Evolutionary conservation across 2,329 filamentous ascomycete species (phyloP), one percentile per base, ranked within the genome.

Genomic region (Phyllosticta citribraziliensis): DNA sequence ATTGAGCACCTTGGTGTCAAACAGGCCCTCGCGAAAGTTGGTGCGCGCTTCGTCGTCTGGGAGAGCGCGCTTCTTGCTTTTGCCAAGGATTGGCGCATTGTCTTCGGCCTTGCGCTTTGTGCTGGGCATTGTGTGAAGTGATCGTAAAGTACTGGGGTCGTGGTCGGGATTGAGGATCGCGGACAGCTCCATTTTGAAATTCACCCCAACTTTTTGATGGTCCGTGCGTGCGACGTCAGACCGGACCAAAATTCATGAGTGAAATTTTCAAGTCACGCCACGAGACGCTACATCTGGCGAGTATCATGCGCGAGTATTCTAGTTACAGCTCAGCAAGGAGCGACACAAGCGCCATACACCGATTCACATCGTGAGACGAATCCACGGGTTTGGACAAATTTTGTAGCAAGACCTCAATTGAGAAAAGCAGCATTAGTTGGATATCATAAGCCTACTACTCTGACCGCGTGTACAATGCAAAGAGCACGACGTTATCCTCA

Each of bases 41-140:
- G 68, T 65, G 55, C 73, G 71, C 58, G 72, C 73, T 60, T 74
- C 73, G n/a, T 71, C 68, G 64, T 75, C 72, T 2, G 73, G 71
- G 57, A 75, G 72, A 58, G 73, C 73, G 61, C 72, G 72, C 66
- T 78, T 77, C 67, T 78, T 78, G 56, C 67, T 67, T 63, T 70
- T 70, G 66, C 73, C 72, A 68, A 74, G 74, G 64, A 65, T 58
- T 57, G 67, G 63, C 1, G 53, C 56, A 8, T 30, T 55, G 25
- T 70, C 67, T 25, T 75, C 72, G 53, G 73, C 75, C 66, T 79
- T 79, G 63, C 77, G 75, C 70, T 79, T 79, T 33, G 61, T 58
- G 6, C 40, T 40, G 52, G 22, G 60, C 35, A 54, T 53, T 5
- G 30, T 35, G 33, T 24, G 22, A 33, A 51, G 22, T 35, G 33